Evolutionary conservation across 2,329 filamentous ascomycete species (phyloP).

Genomic region (Botrytis medusae): DNA sequence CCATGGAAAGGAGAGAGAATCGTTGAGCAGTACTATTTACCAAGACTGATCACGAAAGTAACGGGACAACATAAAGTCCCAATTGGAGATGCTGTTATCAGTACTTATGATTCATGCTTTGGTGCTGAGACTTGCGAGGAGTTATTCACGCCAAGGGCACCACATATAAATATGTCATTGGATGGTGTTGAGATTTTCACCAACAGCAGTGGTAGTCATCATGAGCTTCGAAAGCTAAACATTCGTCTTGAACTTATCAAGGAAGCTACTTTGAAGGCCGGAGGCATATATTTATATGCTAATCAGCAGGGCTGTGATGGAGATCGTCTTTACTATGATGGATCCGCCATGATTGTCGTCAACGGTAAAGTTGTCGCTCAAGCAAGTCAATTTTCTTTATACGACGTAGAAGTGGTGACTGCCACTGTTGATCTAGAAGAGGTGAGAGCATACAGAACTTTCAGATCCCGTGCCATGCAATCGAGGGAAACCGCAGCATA

Average conservation of each 20-base stretch:
- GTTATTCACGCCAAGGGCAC: constrained; percentile 52
- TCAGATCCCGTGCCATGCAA: constrained; percentile 27
- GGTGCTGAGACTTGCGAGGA: constrained; percentile 69
- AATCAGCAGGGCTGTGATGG: constrained; percentile 62
- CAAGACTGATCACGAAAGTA: constrained; percentile 52
- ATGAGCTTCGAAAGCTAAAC: constrained; percentile 65
- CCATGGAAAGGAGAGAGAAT: constrained; percentile 58
- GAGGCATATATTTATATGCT: constrained; percentile 61
- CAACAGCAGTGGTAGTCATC: constrained; percentile 69
- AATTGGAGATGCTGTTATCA: constrained; percentile 60
- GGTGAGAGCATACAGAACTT: constrained; percentile 58
- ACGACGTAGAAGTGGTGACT: constrained; percentile 64
- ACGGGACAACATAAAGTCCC: constrained; percentile 49
- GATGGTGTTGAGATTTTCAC: constrained; percentile 71
- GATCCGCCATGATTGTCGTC: constrained; percentile 59
- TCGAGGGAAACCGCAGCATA: constrained; percentile 42
- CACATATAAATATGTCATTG: constrained; percentile 58
- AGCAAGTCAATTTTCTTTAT: constrained; percentile 44
- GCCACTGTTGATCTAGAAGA: constrained; percentile 71
- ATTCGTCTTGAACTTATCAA: constrained; percentile 63
- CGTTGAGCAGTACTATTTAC: constrained; percentile 65
- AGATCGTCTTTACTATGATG: constrained; percentile 57
- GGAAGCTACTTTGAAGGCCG: constrained; percentile 62
- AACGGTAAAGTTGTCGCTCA: constrained; percentile 64
- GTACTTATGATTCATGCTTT: constrained; percentile 61